Base-by-base conservation (phyloP, 805 yeast genomes). In the Saturnispora mendoncae region DNA sequence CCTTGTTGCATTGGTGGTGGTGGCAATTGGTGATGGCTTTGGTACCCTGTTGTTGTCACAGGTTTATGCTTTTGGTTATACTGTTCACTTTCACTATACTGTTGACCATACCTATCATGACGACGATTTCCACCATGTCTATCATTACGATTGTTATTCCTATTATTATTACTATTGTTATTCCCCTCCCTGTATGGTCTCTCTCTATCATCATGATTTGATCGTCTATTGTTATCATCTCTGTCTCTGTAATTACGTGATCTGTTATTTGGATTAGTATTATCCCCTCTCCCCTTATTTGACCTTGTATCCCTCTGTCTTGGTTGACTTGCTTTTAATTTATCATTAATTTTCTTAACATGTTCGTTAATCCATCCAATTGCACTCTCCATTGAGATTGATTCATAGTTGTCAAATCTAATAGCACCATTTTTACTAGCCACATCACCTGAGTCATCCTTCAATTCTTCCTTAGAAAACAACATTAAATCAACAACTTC, bases 381-480 rank as follows among this genome's bases (percentile, higher is more conserved):
- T 0, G 88, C 88, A 33, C 75, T 80, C 29, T 75, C 74, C 8
- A 77, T 64, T 3, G 78, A 76, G n/a, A 86, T 68, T 36, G 74
- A 72, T 3, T 80, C 70, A 54, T 86, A 87, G 54, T 87, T 95
- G 53, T 86, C 95, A 57, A 82, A 88, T 49, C 77, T 77, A 8
- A 84, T 75, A 13, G 84, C 84, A 6, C 87, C 88, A 4, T 23
- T n/a, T 4, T 21, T 20, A 14, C 32, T 32, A 3, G 19, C 27
- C 13, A 20, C 33, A 28, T 33, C 33, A n/a, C 13, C 17, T 4
- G 21, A 6, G 8, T 42, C 45, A 51, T 74, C 60, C 1, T 81
- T 72, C 10, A 29, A 8, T 15, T 33, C 34, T 29, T 40, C 43
- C 31, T 68, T 70, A 52, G 83, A 83, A 56, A 82, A 88, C 2